Evolutionary conservation across 2,329 filamentous ascomycete genomes (phyloP), one percentile per base, ranked within the genome.

Genomic region (Allantophomopsis cytisporea): DNA sequence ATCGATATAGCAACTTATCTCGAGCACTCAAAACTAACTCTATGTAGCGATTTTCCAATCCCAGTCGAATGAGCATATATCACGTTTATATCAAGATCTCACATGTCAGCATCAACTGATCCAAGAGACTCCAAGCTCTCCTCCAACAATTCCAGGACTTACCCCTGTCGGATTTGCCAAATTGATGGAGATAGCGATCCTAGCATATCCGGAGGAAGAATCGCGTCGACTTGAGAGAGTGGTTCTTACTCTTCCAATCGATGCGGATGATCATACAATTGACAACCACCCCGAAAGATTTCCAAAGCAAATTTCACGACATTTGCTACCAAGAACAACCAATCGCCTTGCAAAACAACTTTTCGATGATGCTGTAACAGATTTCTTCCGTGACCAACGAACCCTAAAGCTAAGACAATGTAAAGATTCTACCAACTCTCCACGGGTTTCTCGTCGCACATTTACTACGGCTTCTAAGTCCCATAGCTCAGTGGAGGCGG

Each of bases 201-300:
- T 76, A 46, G 82, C 84, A 1, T 77, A 86, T 46, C 87, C 87
- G 0, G 77, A 86, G 32, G 68, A 74, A 36, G 86, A 94, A 56
- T 80, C 76, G 41, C 68, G 71, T 33, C 74, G 87, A 8, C 64
- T 94, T 4, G 66, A 75, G 34, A 76, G 71, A 41, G 73, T 85
- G 16, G 72, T 88, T 3, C 57, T 75, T 3, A 70, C 79, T 35
- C 73, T 88, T 58, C 81, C 84, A 1, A 81, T 93, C 49, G 59
- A 67, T 21, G 60, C 62, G 0, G 60, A 65, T 37, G 61, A 59
- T 7, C 47, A 76, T 49, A 75, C 78, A 39, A 67, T 76, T 0
- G 69, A 77, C 35, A 71, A 80, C 36, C 72, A 68, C 45, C 75
- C 71, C 10, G 83, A 88, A 56, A 68, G 82, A 2, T 79, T 93